Base-by-base conservation (phyloP, 1,284 basidiomycete genomes). In the Ustilago cynodontis region DNA sequence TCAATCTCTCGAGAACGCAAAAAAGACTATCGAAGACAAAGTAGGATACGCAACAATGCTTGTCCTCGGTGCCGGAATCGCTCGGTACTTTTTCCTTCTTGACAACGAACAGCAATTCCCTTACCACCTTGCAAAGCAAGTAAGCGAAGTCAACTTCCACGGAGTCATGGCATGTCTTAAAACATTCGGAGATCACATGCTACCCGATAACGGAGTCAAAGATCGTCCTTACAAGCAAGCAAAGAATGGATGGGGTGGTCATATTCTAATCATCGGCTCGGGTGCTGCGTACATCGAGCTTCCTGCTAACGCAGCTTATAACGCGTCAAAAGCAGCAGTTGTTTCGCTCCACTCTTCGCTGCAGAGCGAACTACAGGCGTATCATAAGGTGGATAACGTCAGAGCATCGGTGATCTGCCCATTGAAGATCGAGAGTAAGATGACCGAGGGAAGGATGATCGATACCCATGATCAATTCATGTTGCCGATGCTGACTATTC, bases 171-270 rank as follows among this genome's bases (percentile, higher is more conserved):
- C 66, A 4, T 67, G 65, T 28, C 66, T 79, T 24, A 80, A 80
- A 53, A 56, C 80, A n/a, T 80, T 81, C 41, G 74, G 80, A n/a
- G 69, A 78, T 28, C 72, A 80, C 63, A 71, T 81, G 68, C 53
- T 81, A 14, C 71, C 78, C 3, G 77, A 78, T 26, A 73, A 70
- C 35, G 70, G 70, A 16, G 64, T 69, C 33, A 66, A 65, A 26
- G 77, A 79, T 35, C 55, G 66, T 1, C 65, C 68, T 10, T 59
- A 56, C 65, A 69, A 71, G 37, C 63, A 69, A 18, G 75, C 78
- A 22, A 67, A 59, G 43, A 80, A 80, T 50, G 71, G 71, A 2
- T 78, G 66, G 64, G 80, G 80, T 10, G 80, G 80, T 9, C 80
- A 81, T 41, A 81, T 81, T 33, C 69, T 81, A 20, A 59, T 80